Conservation (phyloP, 2,329 filamentous ascomycete genomes). For the Nemania abortiva region DNA sequence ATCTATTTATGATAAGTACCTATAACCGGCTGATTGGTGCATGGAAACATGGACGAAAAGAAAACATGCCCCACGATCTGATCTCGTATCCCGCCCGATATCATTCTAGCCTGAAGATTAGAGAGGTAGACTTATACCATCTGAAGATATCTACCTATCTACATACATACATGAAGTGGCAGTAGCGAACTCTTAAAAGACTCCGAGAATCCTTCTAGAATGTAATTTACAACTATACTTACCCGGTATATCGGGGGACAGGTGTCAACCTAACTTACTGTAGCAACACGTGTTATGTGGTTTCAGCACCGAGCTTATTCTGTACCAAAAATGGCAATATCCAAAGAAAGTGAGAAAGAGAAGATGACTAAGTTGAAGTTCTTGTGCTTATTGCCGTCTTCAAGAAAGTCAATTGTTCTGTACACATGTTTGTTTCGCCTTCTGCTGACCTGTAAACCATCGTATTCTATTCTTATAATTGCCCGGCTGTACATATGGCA, state of each 20-base stretch:
- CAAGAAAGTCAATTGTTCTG: constrained; percentile 17
- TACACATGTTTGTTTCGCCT: constrained; percentile 1
- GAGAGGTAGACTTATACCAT: background rate
- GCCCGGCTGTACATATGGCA: constrained; percentile 11
- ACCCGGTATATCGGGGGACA: constrained; percentile 15
- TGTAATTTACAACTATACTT: background rate
- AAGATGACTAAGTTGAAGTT: constrained; percentile 14
- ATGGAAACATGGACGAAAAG: constrained; percentile 5
- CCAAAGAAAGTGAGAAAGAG: background rate
- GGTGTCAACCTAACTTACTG: constrained; percentile 29
- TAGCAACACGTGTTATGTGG: constrained; percentile 20
- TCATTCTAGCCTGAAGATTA: background rate
- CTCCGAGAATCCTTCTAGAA: constrained; percentile 9
- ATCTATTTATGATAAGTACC: background rate
- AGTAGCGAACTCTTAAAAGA: background rate
- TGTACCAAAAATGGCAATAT: background rate
- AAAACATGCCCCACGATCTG: constrained; percentile 5
- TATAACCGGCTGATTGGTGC: background rate
- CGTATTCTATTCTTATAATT: constrained; percentile 14
- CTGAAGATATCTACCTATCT: background rate
- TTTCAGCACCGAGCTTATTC: constrained; percentile 13
- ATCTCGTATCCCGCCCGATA: constrained; percentile 16
- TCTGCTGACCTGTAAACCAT: background rate
- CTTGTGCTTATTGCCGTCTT: constrained; percentile 23
- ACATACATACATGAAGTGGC: background rate